These are phyloP conservation scores for Hygrophorus russula DNA, from an alignment of 768 basidiomycete genomes.

Conservation along the genomic window DNA sequence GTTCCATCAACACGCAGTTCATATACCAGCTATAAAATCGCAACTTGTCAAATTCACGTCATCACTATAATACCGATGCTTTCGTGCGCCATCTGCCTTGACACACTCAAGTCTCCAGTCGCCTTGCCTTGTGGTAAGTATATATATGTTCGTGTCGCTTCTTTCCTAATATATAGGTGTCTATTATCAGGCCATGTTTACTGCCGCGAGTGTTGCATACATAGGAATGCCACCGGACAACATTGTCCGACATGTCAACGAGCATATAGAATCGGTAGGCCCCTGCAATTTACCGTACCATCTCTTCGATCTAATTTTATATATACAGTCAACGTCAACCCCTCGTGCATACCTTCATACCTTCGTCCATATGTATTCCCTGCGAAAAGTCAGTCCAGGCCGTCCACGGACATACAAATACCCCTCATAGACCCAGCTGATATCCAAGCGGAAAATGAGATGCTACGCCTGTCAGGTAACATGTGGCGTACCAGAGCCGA, in stretches of 20 bases:
- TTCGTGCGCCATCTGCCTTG: conserved; percentile 5
- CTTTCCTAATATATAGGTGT: neutral
- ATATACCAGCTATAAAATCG: no score
- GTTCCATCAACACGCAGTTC: no score
- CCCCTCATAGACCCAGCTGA: neutral
- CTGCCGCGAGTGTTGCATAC: conserved; percentile 4
- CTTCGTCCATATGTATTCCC: neutral
- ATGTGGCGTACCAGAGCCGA: neutral
- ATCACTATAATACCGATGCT: neutral
- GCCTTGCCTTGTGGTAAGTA: conserved; percentile 6
- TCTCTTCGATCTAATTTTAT: neutral
- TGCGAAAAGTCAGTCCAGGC: neutral
- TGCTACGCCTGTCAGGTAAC: neutral
- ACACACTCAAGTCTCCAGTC: conserved; percentile 5
- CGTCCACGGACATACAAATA: neutral
- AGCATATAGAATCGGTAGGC: neutral
- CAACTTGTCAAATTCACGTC: no score
- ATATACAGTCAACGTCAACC: neutral
- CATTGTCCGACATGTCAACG: neutral
- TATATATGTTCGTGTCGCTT: neutral
- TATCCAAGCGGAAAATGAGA: neutral
- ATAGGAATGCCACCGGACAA: neutral
- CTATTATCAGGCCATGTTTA: conserved; percentile 4
- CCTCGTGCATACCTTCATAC: neutral
- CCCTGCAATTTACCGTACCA: neutral